phyloP scores from a whole-genome alignment of 225 moss, liverwort and hornwort genomes.

The Marchantia polymorpha region DNA sequence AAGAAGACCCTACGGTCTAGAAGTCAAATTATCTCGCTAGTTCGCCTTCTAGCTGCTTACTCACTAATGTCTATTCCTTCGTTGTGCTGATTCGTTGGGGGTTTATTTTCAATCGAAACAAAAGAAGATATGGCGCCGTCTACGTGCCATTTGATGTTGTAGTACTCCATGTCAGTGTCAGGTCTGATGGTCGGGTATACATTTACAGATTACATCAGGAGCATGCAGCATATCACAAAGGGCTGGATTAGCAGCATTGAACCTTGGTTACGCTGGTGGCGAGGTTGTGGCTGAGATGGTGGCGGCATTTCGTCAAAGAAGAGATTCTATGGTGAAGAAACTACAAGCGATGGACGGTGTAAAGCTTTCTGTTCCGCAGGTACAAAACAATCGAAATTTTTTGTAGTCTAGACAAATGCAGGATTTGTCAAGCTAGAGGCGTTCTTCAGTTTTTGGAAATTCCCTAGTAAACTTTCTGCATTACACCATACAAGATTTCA shows the following conservation, averaged over 20 bases:
- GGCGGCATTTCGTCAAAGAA: conserved; percentile 73
- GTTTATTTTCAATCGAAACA: no score
- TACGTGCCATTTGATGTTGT: neutral
- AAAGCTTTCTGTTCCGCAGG: conserved; percentile 82
- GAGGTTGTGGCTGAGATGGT: conserved; percentile 85
- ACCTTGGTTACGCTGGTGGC: conserved; percentile 86
- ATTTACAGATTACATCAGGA: conserved; percentile 82
- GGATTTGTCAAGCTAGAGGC: neutral
- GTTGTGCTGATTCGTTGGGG: neutral
- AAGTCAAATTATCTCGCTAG: neutral
- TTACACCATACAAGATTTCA: no score
- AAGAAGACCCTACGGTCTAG: neutral
- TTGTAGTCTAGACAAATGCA: neutral
- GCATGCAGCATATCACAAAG: conserved; percentile 97
- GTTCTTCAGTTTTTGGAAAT: neutral
- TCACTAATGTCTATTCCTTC: neutral
- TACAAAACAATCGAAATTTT: neutral
- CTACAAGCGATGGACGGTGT: conserved; percentile 82
- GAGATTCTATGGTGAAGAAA: conserved; percentile 79
- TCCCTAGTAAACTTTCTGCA: neutral
- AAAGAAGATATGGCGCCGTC: no score
- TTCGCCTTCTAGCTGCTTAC: no score
- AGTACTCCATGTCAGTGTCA: neutral
- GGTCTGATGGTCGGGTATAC: neutral
- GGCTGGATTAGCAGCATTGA: conserved; percentile 88